Percentiles rank a stretch among this genome's conserved stretches.
Conservation (phyloP, 2,329 filamentous ascomycete genomes). For the Purpureocillium takamizusanense region DNA sequence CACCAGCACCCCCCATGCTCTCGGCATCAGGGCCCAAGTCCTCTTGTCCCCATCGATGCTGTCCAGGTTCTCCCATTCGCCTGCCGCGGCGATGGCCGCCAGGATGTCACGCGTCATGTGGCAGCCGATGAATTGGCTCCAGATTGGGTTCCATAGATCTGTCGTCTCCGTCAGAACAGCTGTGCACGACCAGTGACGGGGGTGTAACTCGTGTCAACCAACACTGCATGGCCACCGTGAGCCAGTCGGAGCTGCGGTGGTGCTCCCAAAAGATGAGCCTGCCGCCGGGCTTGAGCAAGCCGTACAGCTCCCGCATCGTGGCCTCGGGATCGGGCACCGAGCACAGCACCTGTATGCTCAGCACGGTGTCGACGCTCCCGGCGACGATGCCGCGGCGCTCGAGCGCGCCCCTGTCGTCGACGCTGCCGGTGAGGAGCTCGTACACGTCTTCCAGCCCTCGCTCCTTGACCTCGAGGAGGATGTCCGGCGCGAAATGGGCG, state of each 20-base stretch:
- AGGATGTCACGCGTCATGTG: conserved; percentile 17
- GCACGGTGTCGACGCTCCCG: conserved; percentile 27
- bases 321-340: conserved; percentile 20
- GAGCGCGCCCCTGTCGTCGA: conserved; percentile 29
- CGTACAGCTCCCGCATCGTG: conserved; percentile 24
- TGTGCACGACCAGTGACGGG: conserved; percentile 3
- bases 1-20: conserved; percentile 19
- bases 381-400: conserved; percentile 23
- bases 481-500: conserved; percentile 16
- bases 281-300: conserved; percentile 33
- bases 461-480: conserved; percentile 20
- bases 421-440: conserved; percentile 24
- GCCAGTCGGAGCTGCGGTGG: conserved; percentile 12
- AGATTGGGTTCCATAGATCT: conserved; percentile 20
- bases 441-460: conserved; percentile 24
- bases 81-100: conserved; percentile 16
- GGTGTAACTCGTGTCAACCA: conserved; percentile 1
- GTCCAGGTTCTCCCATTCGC: conserved; percentile 21
- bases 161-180: background rate
- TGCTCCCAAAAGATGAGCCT: conserved; percentile 39
- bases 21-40: conserved; percentile 17
- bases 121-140: conserved; percentile 21
- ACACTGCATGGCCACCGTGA: conserved; percentile 22
- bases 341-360: conserved; percentile 35
- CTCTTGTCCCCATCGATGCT: conserved; percentile 17